Evolutionary conservation across 2,329 filamentous ascomycete species (phyloP), one percentile per base, ranked within the genome.

Genomic region (Fusarium scirpi): DNA sequence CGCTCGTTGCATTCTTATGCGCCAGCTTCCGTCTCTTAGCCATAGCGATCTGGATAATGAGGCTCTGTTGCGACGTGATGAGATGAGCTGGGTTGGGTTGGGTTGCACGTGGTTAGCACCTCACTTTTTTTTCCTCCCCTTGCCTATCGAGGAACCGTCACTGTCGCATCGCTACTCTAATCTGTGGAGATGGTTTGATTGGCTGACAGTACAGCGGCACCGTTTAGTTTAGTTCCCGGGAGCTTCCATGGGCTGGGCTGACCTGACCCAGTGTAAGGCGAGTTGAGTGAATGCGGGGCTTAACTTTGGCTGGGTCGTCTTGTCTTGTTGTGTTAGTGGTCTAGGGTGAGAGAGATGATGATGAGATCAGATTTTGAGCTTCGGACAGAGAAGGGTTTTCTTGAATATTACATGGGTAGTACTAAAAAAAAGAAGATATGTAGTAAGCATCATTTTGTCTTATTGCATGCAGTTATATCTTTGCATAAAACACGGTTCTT

Each of bases 1-100:
- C 49, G 38, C 55, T 68, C 6, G 63, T 54, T 58, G 77, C 62
- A 52, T 58, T 57, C 58, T 67, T 72, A 53, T 67, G 78, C 62
- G 71, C 67, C 58, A 82, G 78, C 79, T 85, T 85, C 69, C 82
- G 82, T 74, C 83, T 84, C 68, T 81, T 83, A 56, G 72, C 78
- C 80, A 82, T 83, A 44, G 54, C 45, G 46, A 45, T 41, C 27
- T 47, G n/a, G 8, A 40, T 24, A 38, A 52, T 52, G 51, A 59
- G 56, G 44, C 34, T 54, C 46, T 65, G 46, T 54, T 47, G 41
- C 54, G 48, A 67, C 53, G 60, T 72, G 60, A 63, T 45, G 58
- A 24, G n/a, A 45, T 58, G 47, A 51, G 47, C 32, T 51, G 18
- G 12, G 20, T 8, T 34, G 18, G 12, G 13, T 16, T 34, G 48